phyloP scores from a whole-genome alignment of 148 eudicot species.

The Salicornia ramosissima region DNA sequence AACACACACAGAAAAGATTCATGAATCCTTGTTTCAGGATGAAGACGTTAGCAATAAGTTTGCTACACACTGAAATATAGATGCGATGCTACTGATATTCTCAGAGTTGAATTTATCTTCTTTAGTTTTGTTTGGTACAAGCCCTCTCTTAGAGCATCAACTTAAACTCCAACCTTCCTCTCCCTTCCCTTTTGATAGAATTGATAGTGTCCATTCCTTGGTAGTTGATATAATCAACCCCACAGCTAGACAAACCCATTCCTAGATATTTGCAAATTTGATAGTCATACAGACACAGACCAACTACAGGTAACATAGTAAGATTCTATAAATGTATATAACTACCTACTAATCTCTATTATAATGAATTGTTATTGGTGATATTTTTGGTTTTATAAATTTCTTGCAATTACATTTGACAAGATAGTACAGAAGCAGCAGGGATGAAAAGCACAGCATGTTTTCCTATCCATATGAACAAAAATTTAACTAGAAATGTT shows the following conservation, averaged over 20 bases:
- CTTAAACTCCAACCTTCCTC: not conserved
- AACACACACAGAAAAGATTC: slow-evolving; percentile 10
- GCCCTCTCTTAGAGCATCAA: not conserved
- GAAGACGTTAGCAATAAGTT: not conserved
- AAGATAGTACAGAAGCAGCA: not conserved
- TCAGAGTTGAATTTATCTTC: not conserved
- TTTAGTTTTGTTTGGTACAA: not conserved
- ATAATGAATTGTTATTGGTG: not conserved
- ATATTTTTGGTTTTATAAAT: not conserved
- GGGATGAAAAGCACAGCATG: not conserved
- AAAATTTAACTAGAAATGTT: too few species aligned
- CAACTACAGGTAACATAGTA: too few species aligned
- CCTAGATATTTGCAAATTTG: not conserved
- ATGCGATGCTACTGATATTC: not conserved
- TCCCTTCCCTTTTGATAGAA: not conserved
- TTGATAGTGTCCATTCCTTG: not conserved
- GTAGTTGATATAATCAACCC: too few species aligned
- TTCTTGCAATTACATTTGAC: not conserved
- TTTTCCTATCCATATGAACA: too few species aligned
- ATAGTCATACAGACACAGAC: not conserved
- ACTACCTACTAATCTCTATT: not conserved
- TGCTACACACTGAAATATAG: not conserved
- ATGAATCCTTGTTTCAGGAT: not conserved
- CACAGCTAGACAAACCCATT: not conserved
- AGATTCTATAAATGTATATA: not conserved